Base-by-base conservation (phyloP, 2,329 filamentous ascomycete species). In the Ascochyta fabae region DNA sequence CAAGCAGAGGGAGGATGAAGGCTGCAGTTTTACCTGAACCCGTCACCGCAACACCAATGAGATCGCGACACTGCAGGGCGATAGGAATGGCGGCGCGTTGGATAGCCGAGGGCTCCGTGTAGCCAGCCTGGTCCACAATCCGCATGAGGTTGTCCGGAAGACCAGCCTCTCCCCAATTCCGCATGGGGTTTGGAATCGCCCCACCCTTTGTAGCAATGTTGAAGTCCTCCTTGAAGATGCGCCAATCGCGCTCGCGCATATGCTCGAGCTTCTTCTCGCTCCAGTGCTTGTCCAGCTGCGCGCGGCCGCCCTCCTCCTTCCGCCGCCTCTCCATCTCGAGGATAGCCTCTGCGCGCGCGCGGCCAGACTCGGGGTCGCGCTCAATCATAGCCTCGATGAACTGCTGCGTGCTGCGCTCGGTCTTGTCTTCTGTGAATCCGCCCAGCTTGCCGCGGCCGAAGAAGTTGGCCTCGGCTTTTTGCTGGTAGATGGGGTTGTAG, bases 141-240 rank as follows among this genome's bases (percentile, higher is more conserved):
- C 93, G 86, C 58, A 98, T 83, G 47, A 99, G 78, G 1, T 86
- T 84, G 57, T 85, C 83, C 3, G 95, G 93, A 35, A 99, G 81
- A 6, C 83, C 83, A 3, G 93, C 96, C 76, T 99, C 95, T 42
- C 84, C 73, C 95, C 95, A 99, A 65, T 83, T 92, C 45, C 95
- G 92, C 93, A 99, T 98, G 0, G 95, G 95, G 68, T 98, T 94
- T 0, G 95, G 95, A 52, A 98, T 92, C 24, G 84, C 84, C 39
- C 94, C 94, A 54, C 95, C 95, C 76, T 96, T 98, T 8, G 92
- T 97, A 36, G 89, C 84, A 73, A 99, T 99, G 67, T 95, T 96
- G 79, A 96, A 98, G 77, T 99, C 93, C 76, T 98, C 95, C 78
- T 98, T 99, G 86, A 99, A 97, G 67, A 99, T 98, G 72, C 95